A percentile compares a stretch with the other conserved stretches of the same genome.
Evolutionary conservation across 257 asterid species (phyloP).

Genomic region (Solanum paucissectum): DNA sequence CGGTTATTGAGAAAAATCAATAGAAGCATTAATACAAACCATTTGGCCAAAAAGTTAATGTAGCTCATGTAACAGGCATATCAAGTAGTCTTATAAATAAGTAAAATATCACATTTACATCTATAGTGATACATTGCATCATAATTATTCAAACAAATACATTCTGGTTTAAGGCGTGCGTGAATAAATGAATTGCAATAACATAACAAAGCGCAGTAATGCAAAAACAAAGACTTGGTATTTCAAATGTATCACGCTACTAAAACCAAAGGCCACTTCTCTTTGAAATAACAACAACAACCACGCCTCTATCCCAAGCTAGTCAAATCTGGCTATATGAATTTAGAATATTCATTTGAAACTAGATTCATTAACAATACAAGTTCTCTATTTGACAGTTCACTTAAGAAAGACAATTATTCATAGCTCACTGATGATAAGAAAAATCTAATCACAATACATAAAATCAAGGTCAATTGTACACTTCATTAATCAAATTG

Average conservation of each 20-base stretch:
- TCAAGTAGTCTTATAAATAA: neutral
- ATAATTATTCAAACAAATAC: neutral
- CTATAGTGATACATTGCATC: neutral
- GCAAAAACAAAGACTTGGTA: neutral
- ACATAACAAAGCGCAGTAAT: neutral
- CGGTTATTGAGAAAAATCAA: neutral
- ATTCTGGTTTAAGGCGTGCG: neutral
- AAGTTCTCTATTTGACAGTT: neutral
- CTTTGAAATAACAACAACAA: neutral
- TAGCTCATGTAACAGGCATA: neutral
- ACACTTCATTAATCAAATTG: neutral
- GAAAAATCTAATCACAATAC: neutral
- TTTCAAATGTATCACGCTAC: neutral
- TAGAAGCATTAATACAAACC: neutral
- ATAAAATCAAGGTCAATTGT: neutral
- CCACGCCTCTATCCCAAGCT: neutral
- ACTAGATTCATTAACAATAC: neutral
- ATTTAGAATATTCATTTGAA: neutral
- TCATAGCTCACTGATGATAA: neutral
- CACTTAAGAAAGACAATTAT: neutral
- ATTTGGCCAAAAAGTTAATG: neutral
- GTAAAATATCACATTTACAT: neutral
- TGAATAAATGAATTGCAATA: neutral
- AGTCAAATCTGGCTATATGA: neutral
- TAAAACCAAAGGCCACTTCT: neutral